Conservation (phyloP, 805 yeast genomes). For the Metschnikowia anglica region DNA sequence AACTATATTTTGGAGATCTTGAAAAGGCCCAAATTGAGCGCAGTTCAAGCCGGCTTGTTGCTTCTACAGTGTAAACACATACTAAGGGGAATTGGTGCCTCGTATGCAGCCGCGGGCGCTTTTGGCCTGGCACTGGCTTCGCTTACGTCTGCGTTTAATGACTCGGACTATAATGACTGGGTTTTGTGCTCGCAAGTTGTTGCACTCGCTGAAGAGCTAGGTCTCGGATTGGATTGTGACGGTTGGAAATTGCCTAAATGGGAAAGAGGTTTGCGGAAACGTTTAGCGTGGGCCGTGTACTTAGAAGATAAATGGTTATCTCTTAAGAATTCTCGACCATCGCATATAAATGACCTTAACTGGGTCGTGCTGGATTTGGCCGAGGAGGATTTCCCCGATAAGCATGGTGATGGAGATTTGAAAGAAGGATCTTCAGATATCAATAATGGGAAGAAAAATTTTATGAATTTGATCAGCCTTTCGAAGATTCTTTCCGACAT, state of each 20-base stretch:
- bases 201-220: constrained; percentile 85
- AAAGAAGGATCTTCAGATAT: constrained; percentile 66
- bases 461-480: constrained; percentile 64
- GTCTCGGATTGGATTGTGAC: constrained; percentile 86
- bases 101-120: constrained; percentile 8
- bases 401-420: constrained; percentile 51
- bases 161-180: constrained; percentile 68
- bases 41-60: constrained; percentile 86
- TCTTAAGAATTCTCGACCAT: constrained; percentile 77
- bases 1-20: constrained; percentile 73
- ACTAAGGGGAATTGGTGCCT: constrained; percentile 20
- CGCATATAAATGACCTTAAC: constrained; percentile 69
- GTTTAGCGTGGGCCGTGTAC: constrained; percentile 95
- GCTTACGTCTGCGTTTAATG: constrained; percentile 23
- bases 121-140: constrained; percentile 19
- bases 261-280: constrained; percentile 85
- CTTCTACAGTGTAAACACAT: constrained; percentile 63
- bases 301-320: constrained; percentile 91
- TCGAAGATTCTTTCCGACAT: constrained; percentile 71
- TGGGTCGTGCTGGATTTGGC: constrained; percentile 75
- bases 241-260: constrained; percentile 92
- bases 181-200: constrained; percentile 82
- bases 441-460: constrained; percentile 66
- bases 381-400: constrained; percentile 78
- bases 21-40: constrained; percentile 85